phyloP scores from a whole-genome alignment of 176 grass and related monocot genomes.

The Cenchrus fungigraminus region DNA sequence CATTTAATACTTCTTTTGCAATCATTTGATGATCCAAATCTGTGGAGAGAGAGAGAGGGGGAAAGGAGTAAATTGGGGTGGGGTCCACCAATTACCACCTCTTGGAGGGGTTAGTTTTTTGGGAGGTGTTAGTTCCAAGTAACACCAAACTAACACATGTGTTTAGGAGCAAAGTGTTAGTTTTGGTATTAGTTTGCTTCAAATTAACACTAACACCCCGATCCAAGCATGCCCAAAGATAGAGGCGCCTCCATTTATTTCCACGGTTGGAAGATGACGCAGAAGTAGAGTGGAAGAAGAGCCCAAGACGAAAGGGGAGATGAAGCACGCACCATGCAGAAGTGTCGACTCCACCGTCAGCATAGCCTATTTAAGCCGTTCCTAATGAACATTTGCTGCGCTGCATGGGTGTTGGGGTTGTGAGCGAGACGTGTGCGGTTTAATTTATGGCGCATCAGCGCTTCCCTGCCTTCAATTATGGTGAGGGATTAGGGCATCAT shows the following conservation, averaged over 20 bases:
- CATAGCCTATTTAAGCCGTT: slow-evolving; percentile 24
- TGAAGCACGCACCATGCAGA: neutral
- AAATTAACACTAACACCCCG: too few relatives aligned
- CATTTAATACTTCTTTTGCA: too few relatives aligned
- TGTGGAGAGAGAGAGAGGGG: too few relatives aligned
- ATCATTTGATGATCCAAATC: too few relatives aligned
- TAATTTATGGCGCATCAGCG: neutral
- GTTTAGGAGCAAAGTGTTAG: too few relatives aligned
- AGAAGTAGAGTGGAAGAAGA: neutral
- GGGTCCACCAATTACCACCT: too few relatives aligned
- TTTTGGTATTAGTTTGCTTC: too few relatives aligned
- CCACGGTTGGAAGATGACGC: slow-evolving; percentile 19
- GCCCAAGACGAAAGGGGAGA: neutral
- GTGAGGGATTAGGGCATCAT: slow-evolving; percentile 10
- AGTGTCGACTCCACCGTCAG: neutral
- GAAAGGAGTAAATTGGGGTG: too few relatives aligned
- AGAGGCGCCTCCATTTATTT: slow-evolving; percentile 54
- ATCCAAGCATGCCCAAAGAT: neutral
- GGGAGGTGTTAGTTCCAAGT: too few relatives aligned
- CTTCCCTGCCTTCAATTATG: neutral
- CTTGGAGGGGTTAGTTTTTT: too few relatives aligned
- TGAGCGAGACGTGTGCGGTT: slow-evolving; percentile 1
- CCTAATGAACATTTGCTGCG: slow-evolving; percentile 21
- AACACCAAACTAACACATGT: too few relatives aligned
- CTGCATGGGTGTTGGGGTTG: slow-evolving; percentile 28